Evolutionary conservation across 2,329 filamentous ascomycete genomes (phyloP).

Genomic region (Ophiocordyceps camponoti-saundersi): DNA sequence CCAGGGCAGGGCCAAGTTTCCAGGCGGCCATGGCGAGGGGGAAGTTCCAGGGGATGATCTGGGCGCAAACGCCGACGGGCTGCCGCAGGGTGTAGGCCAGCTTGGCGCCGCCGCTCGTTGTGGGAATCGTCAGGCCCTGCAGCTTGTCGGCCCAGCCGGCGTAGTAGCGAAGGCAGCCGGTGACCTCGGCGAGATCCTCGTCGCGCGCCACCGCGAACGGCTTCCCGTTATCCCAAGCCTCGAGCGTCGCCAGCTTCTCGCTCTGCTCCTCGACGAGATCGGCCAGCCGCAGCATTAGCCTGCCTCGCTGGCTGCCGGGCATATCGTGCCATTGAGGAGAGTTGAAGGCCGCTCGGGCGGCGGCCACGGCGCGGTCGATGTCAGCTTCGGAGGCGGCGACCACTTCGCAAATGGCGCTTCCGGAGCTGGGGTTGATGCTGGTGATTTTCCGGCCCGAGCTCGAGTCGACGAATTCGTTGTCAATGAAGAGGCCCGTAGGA

Average conservation of each 20-base stretch:
- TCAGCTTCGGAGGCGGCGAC: slow-evolving; percentile 81
- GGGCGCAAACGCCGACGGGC: slow-evolving; percentile 57
- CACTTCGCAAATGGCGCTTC: slow-evolving; percentile 71
- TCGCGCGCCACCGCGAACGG: slow-evolving; percentile 58
- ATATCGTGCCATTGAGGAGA: slow-evolving; percentile 50
- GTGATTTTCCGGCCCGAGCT: slow-evolving; percentile 83
- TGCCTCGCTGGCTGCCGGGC: slow-evolving; percentile 51
- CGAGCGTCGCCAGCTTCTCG: slow-evolving; percentile 62
- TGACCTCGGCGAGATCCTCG: slow-evolving; percentile 50
- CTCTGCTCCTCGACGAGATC: slow-evolving; percentile 64
- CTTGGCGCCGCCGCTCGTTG: slow-evolving; percentile 40
- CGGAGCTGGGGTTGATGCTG: slow-evolving; percentile 74
- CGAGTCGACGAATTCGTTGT: slow-evolving; percentile 69
- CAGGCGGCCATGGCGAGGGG: slow-evolving; percentile 65
- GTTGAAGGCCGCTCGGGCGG: slow-evolving; percentile 74
- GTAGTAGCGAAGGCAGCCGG: slow-evolving; percentile 54
- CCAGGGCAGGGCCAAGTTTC: slow-evolving; percentile 65
- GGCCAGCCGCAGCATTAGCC: slow-evolving; percentile 57
- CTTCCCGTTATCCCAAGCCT: slow-evolving; percentile 82
- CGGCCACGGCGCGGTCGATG: slow-evolving; percentile 61
- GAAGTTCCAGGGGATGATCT: slow-evolving; percentile 87
- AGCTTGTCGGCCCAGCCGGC: slow-evolving; percentile 89
- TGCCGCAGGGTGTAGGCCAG: neutral
- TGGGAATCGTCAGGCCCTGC: slow-evolving; percentile 71
- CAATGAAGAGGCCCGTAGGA: slow-evolving; percentile 66